Percentiles rank a stretch among this genome's conserved stretches.
phyloP scores from a whole-genome alignment of 2,329 filamentous ascomycete genomes.

The Clonostachys sp. region DNA sequence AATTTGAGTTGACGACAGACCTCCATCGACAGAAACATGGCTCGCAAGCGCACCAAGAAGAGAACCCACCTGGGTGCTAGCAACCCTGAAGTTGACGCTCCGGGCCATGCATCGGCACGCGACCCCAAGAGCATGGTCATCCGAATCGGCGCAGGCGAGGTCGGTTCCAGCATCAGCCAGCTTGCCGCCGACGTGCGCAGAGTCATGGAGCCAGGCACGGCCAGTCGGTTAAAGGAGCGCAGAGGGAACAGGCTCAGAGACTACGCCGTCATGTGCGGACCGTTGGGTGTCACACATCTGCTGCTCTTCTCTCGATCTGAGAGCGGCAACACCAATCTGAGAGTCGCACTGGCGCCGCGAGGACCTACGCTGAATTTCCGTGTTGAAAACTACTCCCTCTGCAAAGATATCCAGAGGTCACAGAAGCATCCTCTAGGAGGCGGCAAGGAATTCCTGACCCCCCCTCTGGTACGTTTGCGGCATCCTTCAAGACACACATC shows the following conservation, averaged over 20 bases:
- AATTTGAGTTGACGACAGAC: neutral
- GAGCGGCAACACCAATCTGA: constrained; percentile 86
- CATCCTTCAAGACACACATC: no score
- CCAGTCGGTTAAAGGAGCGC: constrained; percentile 82
- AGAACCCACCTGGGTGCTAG: constrained; percentile 73
- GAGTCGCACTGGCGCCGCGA: constrained; percentile 80
- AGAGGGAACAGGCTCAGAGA: constrained; percentile 84
- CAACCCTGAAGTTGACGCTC: constrained; percentile 50
- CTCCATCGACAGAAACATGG: constrained; percentile 51
- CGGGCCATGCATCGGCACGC: constrained; percentile 58
- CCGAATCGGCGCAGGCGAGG: constrained; percentile 88
- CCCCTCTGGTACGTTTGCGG: constrained; percentile 62
- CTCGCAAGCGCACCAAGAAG: constrained; percentile 78
- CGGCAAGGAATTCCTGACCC: constrained; percentile 79
- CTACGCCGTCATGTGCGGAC: constrained; percentile 93
- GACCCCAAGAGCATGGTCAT: constrained; percentile 98
- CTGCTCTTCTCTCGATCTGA: constrained; percentile 89
- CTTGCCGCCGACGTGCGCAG: constrained; percentile 84
- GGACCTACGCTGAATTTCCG: constrained; percentile 93
- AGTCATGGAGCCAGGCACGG: constrained; percentile 96
- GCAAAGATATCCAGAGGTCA: constrained; percentile 81
- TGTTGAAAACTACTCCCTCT: constrained; percentile 90
- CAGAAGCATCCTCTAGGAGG: constrained; percentile 79
- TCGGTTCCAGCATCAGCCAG: constrained; percentile 87
- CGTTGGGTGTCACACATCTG: constrained; percentile 87